Evolutionary conservation across 352 stramenopile species (phyloP), one percentile per base, ranked within the genome.

Genomic region (Pythium sukuiense): DNA sequence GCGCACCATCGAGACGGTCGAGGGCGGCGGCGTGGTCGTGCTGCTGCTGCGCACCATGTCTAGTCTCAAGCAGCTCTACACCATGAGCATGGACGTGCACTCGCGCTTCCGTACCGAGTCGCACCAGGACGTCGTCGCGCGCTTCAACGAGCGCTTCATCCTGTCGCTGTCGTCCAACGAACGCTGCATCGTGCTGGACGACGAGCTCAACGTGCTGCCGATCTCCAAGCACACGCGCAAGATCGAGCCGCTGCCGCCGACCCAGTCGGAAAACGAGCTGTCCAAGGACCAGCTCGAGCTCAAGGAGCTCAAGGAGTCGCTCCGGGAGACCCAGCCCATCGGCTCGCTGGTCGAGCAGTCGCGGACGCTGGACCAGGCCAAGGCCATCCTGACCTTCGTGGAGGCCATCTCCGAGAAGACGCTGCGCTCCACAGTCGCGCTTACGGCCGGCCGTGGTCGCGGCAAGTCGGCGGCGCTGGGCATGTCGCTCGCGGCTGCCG

Each of bases 101-200:
- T 70, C 84, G 65, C 86, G 89, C 49, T 97, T 97, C 77, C 87
- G 91, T 62, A 97, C 91, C 39, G 89, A 97, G 73, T 95, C 90
- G 33, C 90, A 98, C 74, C 81, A 96, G 70, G 95, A 99, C 74
- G 83, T 99, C 3, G 92, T 99, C 50, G 96, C 97, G 54, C 85
- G 98, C 50, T 99, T 99, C 76, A 99, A 99, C 79, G 97, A 99
- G 83, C 92, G 98, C 61, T 99, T 99, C 69, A 99, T 99, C 70
- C 83, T 99, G 2, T 99, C 93, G 41, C 82, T 99, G 39, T 88
- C 85, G 1, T 93, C 96, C 32, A 99, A 95, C 78, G 79, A 87
- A 41, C 96, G 93, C 76, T 99, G 97, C 78, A 84, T 99, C 45
- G 97, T 99, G 37, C 93, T 99, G 58, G 98, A 99, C 67, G 98